A percentile compares a stretch with the other conserved stretches of the same genome.
Conservation (phyloP, 73 alveolate species). For the Loxodes magnus region DNA sequence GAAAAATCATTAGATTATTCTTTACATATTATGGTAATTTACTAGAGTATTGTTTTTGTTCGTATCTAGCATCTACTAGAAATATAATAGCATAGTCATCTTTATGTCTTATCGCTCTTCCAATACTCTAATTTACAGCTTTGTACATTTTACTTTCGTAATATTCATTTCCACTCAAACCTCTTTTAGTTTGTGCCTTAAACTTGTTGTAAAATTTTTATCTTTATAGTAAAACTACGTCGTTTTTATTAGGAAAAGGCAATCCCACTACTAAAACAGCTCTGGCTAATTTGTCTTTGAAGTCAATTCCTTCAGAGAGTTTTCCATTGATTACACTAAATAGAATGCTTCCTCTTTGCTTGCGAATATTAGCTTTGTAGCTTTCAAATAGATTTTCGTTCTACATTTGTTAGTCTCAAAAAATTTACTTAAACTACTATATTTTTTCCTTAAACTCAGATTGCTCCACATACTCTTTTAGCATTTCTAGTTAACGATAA, state of each 20-base stretch:
- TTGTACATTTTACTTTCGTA: conserved; percentile 38
- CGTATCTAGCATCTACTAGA: conserved; percentile 67
- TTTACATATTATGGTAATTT: too few relatives aligned
- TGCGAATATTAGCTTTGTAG: conserved; percentile 22
- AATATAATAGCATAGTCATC: conserved; percentile 65
- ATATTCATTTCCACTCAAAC: conserved; percentile 31
- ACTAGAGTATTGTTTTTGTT: too few relatives aligned
- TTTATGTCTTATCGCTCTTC: conserved; percentile 81
- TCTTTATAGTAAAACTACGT: conserved; percentile 16
- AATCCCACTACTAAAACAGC: conserved; percentile 69
- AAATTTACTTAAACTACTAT: neutral
- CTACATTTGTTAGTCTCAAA: neutral
- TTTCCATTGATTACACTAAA: conserved; percentile 52
- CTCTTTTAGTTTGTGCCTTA: conserved; percentile 25
- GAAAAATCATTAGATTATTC: too few relatives aligned
- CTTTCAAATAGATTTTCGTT: conserved; percentile 8
- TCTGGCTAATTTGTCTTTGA: conserved; percentile 56
- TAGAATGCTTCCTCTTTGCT: conserved; percentile 42
- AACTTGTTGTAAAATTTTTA: conserved; percentile 22
- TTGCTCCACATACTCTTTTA: conserved; percentile 7
- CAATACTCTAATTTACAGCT: conserved; percentile 59
- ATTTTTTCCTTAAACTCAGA: neutral
- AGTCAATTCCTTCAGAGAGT: conserved; percentile 47
- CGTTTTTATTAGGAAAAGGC: conserved; percentile 40
- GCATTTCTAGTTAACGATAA: conserved; percentile 3